These are phyloP conservation scores for Abelmoschus esculentus DNA, from an alignment of 345 rosid genomes.

Conservation along the genomic window DNA sequence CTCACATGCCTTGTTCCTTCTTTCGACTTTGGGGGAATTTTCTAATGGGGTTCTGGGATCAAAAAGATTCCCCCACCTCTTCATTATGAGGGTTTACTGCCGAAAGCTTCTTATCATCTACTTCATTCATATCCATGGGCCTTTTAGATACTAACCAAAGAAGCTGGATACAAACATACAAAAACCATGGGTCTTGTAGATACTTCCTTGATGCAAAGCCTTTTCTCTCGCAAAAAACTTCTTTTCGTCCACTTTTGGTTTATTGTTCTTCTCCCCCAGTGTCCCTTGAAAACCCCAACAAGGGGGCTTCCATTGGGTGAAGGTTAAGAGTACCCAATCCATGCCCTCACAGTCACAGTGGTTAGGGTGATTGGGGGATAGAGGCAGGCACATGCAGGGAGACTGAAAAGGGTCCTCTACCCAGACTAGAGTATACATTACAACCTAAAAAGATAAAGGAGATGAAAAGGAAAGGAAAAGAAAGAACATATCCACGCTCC, in stretches of 20 bases:
- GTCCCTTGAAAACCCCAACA: neutral
- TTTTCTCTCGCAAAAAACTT: no score
- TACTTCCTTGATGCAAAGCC: no score
- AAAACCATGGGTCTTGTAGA: no score
- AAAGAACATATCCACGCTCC: constrained; percentile 38
- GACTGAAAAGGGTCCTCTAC: constrained; percentile 32
- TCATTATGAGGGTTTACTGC: constrained; percentile 40
- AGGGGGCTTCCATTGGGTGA: no score
- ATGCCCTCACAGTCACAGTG: no score
- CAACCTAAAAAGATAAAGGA: constrained; percentile 32
- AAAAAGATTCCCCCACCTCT: constrained; percentile 31
- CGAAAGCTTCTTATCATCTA: constrained; percentile 6
- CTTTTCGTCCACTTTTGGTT: constrained; percentile 43
- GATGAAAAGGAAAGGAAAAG: constrained; percentile 10
- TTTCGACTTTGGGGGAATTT: constrained; percentile 25
- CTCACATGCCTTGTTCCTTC: constrained; percentile 51
- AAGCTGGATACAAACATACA: no score
- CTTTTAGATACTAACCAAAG: no score
- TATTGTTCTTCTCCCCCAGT: constrained; percentile 26
- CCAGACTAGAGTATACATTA: no score
- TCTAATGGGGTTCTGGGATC: constrained; percentile 18
- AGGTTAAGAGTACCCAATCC: no score
- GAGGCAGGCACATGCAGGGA: constrained; percentile 31
- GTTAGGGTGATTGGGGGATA: no score
- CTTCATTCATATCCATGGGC: no score